These are phyloP conservation scores for Pyrenophora tritici-repentis DNA, from an alignment of 2,329 filamentous ascomycete species.

Conservation along the genomic window DNA sequence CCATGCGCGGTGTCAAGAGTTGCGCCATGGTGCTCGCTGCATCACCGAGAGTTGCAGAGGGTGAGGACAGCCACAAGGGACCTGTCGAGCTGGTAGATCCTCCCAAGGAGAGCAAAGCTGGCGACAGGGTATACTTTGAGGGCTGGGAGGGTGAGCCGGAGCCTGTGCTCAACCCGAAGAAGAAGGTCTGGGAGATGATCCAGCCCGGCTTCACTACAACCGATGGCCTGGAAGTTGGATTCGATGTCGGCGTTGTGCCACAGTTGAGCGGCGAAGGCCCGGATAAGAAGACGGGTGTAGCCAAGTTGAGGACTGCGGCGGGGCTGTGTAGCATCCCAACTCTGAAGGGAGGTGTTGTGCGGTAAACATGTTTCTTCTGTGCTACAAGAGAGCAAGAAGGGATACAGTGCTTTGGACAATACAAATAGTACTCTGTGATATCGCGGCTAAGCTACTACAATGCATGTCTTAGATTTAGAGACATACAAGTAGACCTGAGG, in stretches of 20 bases:
- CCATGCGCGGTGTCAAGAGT: conserved; percentile 89
- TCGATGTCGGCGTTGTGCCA: conserved; percentile 78
- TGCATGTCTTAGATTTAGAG: too few relatives aligned
- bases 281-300: conserved; percentile 59
- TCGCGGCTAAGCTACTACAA: too few relatives aligned
- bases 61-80: conserved; percentile 82
- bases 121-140: conserved; percentile 89
- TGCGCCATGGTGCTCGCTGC: conserved; percentile 93
- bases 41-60: conserved; percentile 80
- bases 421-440: too few relatives aligned
- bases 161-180: conserved; percentile 95
- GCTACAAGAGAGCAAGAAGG: too few relatives aligned
- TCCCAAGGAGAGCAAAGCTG: conserved; percentile 76
- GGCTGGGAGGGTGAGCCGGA: conserved; percentile 94
- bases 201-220: conserved; percentile 96
- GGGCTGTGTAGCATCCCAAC: conserved; percentile 83
- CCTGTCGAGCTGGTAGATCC: conserved; percentile 91
- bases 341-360: conserved; percentile 78
- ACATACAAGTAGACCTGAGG: too few relatives aligned
- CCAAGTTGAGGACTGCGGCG: conserved; percentile 75
- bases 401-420: too few relatives aligned
- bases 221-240: conserved; percentile 77
- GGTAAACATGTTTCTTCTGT: conserved; percentile 57
- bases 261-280: conserved; percentile 73
- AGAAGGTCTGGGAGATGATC: conserved; percentile 98